A percentile compares a stretch with the other conserved stretches of the same genome.
Evolutionary conservation across 1,284 basidiomycete genomes (phyloP).

Genomic region (Neotropicomus parvogracilis): DNA sequence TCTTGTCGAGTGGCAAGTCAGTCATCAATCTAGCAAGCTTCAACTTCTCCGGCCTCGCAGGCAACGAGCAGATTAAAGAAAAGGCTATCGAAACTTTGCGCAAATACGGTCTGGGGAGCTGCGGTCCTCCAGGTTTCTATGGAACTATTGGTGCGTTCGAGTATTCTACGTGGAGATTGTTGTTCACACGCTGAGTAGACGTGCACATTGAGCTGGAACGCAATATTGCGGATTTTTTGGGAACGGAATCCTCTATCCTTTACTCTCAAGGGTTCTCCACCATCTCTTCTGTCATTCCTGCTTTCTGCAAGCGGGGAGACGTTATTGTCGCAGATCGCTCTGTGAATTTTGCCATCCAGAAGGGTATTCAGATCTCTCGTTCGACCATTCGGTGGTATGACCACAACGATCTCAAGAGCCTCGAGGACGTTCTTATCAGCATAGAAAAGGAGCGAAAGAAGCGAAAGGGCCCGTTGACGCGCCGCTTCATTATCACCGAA

Average conservation of each 20-base stretch:
- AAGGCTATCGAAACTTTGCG: constrained; percentile 84
- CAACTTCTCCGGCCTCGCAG: constrained; percentile 91
- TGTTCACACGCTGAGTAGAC: constrained; percentile 47
- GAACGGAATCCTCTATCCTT: constrained; percentile 85
- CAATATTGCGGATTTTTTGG: constrained; percentile 88
- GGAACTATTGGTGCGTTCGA: constrained; percentile 80
- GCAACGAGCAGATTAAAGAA: constrained; percentile 85
- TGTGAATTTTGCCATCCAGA: constrained; percentile 94
- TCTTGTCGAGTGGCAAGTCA: constrained; percentile 71
- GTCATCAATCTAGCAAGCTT: constrained; percentile 87
- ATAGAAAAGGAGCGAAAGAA: constrained; percentile 88
- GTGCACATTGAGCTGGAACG: constrained; percentile 89
- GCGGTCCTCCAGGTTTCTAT: constrained; percentile 97
- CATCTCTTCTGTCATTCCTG: constrained; percentile 91
- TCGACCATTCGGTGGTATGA: constrained; percentile 94
- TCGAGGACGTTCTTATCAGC: constrained; percentile 82
- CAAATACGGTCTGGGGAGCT: constrained; percentile 93
- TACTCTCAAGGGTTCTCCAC: constrained; percentile 96
- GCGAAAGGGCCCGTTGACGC: constrained; percentile 76
- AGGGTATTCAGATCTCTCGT: constrained; percentile 95
- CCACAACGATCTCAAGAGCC: constrained; percentile 89
- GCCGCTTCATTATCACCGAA: constrained; percentile 95
- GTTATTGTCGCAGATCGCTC: constrained; percentile 96
- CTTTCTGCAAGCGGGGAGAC: constrained; percentile 97
- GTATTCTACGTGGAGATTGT: constrained; percentile 16